Percentiles rank a stretch among this genome's conserved stretches.
Evolutionary conservation across 106 monocot genomes (phyloP).

Genomic region (Iris macrosiphon): DNA sequence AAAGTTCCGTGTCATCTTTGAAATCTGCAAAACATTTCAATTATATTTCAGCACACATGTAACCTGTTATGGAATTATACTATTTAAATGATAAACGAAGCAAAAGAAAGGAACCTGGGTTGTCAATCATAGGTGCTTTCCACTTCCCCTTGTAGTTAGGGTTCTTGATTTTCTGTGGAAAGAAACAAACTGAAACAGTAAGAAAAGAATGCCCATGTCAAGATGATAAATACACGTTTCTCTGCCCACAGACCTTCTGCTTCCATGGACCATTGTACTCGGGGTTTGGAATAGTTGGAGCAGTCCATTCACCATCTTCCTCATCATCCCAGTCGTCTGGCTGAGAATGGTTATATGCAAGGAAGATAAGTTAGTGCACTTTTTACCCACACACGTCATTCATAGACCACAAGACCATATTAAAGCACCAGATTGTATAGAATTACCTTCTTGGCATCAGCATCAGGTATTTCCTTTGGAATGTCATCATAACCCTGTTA

Average conservation of each 20-base stretch:
- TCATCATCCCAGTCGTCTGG: conserved; percentile 75
- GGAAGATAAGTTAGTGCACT: neutral
- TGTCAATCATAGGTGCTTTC: conserved; percentile 86
- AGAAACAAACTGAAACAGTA: neutral
- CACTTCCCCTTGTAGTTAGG: conserved; percentile 86
- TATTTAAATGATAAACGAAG: neutral
- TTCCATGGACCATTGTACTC: conserved; percentile 82
- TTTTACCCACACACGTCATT: neutral
- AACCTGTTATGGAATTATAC: too few species aligned
- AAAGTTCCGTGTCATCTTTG: conserved; percentile 64
- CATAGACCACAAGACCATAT: too few species aligned
- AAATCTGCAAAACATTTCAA: conserved; percentile 39
- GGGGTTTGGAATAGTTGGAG: conserved; percentile 59
- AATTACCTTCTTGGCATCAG: conserved; percentile 48
- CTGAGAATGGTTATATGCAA: conserved; percentile 4
- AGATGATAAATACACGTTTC: neutral
- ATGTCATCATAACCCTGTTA: conserved; percentile 55
- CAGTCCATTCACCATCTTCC: conserved; percentile 74
- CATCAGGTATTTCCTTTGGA: conserved; percentile 49
- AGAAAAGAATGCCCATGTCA: neutral
- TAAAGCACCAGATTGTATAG: neutral
- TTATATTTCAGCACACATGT: neutral
- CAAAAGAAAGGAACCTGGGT: conserved; percentile 47
- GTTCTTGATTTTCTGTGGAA: conserved; percentile 64
- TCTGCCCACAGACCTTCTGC: conserved; percentile 28